phyloP scores from a whole-genome alignment of 2,329 filamentous ascomycete species.

The Aspergillus brasiliensis region DNA sequence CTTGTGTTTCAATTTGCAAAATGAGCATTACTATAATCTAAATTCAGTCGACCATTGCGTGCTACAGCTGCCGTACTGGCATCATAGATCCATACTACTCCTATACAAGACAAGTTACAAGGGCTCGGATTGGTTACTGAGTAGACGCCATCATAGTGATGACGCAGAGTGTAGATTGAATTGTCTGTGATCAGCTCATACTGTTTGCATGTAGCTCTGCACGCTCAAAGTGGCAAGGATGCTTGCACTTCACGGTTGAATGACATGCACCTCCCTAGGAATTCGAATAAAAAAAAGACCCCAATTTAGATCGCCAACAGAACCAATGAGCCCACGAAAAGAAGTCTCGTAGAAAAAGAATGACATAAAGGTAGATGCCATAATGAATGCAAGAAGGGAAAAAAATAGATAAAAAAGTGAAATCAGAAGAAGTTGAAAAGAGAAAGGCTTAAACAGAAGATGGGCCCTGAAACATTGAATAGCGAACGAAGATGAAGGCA shows the following conservation, averaged over 20 bases:
- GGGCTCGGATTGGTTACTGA: background rate
- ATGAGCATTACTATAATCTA: no score
- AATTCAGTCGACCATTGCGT: no score
- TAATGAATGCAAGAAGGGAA: constrained; percentile 13
- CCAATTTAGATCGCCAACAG: constrained; percentile 8
- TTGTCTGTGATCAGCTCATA: constrained; percentile 14
- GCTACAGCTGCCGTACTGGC: no score
- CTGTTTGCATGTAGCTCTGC: background rate
- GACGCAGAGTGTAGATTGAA: constrained; percentile 20
- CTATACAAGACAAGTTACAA: no score
- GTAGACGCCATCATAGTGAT: background rate
- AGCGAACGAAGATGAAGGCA: constrained; percentile 26
- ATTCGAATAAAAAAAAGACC: constrained; percentile 1
- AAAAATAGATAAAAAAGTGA: constrained; percentile 10
- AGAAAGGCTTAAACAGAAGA: constrained; percentile 13
- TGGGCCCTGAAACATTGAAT: constrained; percentile 24
- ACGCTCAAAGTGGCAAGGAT: constrained; percentile 2
- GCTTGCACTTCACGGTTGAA: constrained; percentile 5
- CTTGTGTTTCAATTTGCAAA: no score
- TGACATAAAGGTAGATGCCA: constrained; percentile 8
- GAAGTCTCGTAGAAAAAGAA: constrained; percentile 15
- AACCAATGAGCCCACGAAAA: constrained; percentile 7
- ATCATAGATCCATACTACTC: no score
- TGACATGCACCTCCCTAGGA: constrained; percentile 14
- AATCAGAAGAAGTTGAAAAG: constrained; percentile 17